Percentiles rank a stretch among this genome's conserved stretches.
phyloP scores from a whole-genome alignment of 2,329 filamentous ascomycete genomes.

The Exophiala lecanii-corni region DNA sequence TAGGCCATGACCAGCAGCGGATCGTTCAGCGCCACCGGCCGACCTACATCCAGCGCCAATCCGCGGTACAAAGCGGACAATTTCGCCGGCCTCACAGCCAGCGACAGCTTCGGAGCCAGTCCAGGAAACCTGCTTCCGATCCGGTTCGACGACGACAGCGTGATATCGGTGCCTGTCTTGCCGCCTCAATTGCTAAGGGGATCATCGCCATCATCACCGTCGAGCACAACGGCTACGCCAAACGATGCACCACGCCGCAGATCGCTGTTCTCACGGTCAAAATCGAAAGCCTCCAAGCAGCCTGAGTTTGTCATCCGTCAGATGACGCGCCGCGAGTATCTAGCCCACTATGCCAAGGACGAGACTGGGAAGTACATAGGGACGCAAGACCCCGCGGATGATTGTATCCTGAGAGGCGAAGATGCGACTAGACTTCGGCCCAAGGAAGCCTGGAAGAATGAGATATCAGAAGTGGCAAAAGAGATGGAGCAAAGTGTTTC shows the following conservation, averaged over 20 bases:
- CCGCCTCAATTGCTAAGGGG: constrained; percentile 3
- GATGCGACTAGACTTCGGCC: constrained; percentile 13
- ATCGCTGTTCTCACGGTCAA: background rate
- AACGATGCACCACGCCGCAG: constrained; percentile 4
- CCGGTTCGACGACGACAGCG: constrained; percentile 14
- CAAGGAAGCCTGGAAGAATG: too few relatives aligned
- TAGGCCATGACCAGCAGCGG: too few relatives aligned
- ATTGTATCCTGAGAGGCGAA: constrained; percentile 21
- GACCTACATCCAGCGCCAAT: constrained; percentile 1
- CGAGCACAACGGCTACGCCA: background rate
- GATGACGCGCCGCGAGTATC: constrained; percentile 19
- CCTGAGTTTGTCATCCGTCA: constrained; percentile 20
- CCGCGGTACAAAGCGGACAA: constrained; percentile 1
- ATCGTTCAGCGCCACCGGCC: constrained; percentile 18
- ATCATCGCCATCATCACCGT: background rate
- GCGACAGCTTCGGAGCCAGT: constrained; percentile 8
- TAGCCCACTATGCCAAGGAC: constrained; percentile 26
- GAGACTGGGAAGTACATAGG: constrained; percentile 19
- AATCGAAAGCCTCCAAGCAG: constrained; percentile 2
- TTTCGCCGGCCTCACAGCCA: background rate
- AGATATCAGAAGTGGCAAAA: too few relatives aligned
- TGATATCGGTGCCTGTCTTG: constrained; percentile 22
- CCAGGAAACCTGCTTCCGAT: constrained; percentile 11
- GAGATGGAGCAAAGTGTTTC: too few relatives aligned
- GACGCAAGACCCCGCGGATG: constrained; percentile 19